phyloP scores from a whole-genome alignment of 257 asterid genomes.

The Primulina tabacum region DNA sequence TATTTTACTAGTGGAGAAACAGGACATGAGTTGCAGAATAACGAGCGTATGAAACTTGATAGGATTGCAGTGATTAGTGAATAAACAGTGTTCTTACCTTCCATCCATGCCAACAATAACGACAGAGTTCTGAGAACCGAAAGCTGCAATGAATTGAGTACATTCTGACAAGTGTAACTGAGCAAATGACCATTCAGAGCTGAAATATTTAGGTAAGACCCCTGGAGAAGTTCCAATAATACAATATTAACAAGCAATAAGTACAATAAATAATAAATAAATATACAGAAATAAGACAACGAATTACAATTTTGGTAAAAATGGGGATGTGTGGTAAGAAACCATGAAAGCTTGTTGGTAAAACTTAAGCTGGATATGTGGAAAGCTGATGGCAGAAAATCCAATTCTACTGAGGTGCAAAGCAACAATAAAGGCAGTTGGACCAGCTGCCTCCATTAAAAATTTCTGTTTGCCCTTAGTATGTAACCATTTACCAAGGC shows the following conservation, averaged over 20 bases:
- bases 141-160: slow-evolving; percentile 68
- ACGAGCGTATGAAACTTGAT: not conserved
- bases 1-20: not conserved
- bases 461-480: not conserved
- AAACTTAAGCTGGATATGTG: not conserved
- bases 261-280: not conserved
- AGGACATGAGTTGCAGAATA: not conserved
- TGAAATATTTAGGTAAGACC: slow-evolving; percentile 81
- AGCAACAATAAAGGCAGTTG: not conserved
- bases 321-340: not conserved
- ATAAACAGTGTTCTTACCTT: slow-evolving; percentile 44
- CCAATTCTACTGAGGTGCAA: not conserved
- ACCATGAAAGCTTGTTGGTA: not conserved
- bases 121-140: slow-evolving; percentile 72
- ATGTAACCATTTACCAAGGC: not conserved
- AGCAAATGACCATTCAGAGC: slow-evolving; percentile 99
- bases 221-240: slow-evolving; percentile 46
- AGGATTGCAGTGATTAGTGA: not conserved
- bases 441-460: not conserved
- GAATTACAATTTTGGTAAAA: not conserved
- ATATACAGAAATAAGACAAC: slow-evolving; percentile 5
- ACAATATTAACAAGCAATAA: slow-evolving; percentile 14
- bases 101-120: slow-evolving; percentile 74
- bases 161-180: slow-evolving; percentile 77
- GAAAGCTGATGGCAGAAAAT: not conserved